These are phyloP conservation scores for Keqinozyma sinolaborantium DNA, from an alignment of 1,139 yeast species.

Conservation along the genomic window DNA sequence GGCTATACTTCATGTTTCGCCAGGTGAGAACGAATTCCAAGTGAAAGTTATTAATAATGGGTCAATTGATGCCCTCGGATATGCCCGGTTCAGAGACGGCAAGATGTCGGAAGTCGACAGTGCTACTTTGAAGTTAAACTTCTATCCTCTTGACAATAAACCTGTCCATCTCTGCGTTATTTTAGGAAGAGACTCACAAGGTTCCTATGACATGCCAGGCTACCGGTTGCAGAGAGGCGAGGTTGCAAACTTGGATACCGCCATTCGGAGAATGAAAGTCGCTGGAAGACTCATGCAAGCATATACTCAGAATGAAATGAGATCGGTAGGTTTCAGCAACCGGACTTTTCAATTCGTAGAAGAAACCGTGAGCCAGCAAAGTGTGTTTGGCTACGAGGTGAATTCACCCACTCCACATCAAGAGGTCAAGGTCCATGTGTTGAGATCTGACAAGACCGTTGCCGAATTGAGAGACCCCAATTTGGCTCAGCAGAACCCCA, in stretches of 20 bases:
- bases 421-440: conserved; percentile 74
- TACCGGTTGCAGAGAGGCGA: conserved; percentile 52
- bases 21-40: conserved; percentile 43
- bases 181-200: conserved; percentile 74
- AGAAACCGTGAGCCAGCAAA: conserved; percentile 38
- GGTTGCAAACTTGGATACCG: conserved; percentile 69
- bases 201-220: conserved; percentile 68
- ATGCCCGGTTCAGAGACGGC: conserved; percentile 18
- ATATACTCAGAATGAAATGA: conserved; percentile 89
- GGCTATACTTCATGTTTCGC: conserved; percentile 66
- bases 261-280: conserved; percentile 71
- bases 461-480: conserved; percentile 74
- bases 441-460: conserved; percentile 63
- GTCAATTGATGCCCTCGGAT: conserved; percentile 24
- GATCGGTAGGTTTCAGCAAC: conserved; percentile 72
- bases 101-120: conserved; percentile 20
- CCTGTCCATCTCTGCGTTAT: conserved; percentile 80
- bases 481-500: conserved; percentile 79
- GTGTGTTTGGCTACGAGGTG: conserved; percentile 34
- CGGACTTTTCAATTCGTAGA: conserved; percentile 79
- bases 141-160: conserved; percentile 66
- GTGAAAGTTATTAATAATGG: conserved; percentile 25
- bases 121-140: conserved; percentile 36
- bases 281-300: conserved; percentile 94
- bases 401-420: conserved; percentile 42